phyloP scores from a whole-genome alignment of 176 grass and related monocot species.

The Bonia amplexicaulis region DNA sequence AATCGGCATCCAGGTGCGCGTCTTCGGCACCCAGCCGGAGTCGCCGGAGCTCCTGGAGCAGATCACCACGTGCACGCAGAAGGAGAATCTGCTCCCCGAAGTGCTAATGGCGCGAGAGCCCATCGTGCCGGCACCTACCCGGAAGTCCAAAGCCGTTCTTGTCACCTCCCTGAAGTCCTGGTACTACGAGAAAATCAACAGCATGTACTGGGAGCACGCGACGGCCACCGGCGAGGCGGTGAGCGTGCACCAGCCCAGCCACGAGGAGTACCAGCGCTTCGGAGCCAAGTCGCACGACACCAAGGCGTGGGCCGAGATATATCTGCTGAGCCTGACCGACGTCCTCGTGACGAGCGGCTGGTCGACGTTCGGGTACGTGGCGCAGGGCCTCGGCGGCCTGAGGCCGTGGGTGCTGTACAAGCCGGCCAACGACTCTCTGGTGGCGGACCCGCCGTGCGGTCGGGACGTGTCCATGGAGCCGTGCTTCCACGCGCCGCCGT shows the following conservation, averaged over 20 bases:
- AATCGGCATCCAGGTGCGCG: slow-evolving; percentile 54
- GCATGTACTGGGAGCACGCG: slow-evolving; percentile 60
- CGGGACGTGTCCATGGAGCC: slow-evolving; percentile 48
- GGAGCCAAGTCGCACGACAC: slow-evolving; percentile 35
- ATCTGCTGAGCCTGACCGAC: slow-evolving; percentile 59
- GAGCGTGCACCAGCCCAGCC: slow-evolving; percentile 66
- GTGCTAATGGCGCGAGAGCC: not conserved
- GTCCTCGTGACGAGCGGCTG: slow-evolving; percentile 38
- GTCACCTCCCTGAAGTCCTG: slow-evolving; percentile 35
- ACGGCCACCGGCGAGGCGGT: slow-evolving; percentile 40
- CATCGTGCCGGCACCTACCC: too few species aligned
- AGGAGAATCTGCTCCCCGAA: slow-evolving; percentile 20
- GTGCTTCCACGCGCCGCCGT: slow-evolving; percentile 56
- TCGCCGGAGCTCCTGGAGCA: slow-evolving; percentile 30
- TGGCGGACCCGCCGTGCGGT: slow-evolving; percentile 19
- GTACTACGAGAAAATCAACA: slow-evolving; percentile 53
- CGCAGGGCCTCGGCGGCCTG: slow-evolving; percentile 46
- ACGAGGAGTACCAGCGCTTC: slow-evolving; percentile 44
- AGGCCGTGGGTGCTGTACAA: slow-evolving; percentile 55
- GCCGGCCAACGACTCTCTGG: not conserved
- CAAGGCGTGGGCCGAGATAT: slow-evolving; percentile 71
- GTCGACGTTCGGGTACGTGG: slow-evolving; percentile 75
- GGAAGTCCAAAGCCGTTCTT: not conserved
- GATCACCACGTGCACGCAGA: slow-evolving; percentile 27
- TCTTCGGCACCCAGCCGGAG: not conserved